These are phyloP conservation scores for Chalaropsis ovoidea DNA, from an alignment of 2,329 filamentous ascomycete genomes.

Conservation along the genomic window DNA sequence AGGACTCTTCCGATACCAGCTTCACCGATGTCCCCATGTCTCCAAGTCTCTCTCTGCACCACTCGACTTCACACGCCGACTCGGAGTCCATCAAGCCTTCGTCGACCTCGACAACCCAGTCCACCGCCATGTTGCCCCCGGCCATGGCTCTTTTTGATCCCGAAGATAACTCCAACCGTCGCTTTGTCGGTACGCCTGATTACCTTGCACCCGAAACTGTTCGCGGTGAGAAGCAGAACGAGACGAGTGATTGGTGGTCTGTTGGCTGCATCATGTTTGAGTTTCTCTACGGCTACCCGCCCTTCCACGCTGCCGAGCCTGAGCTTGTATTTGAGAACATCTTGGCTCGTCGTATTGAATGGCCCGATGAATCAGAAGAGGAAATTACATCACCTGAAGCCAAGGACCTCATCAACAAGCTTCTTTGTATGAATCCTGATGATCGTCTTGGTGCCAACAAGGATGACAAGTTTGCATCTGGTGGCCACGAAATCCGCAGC, in stretches of 20 bases:
- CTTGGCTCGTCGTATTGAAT: slow-evolving; percentile 75
- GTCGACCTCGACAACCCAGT: slow-evolving; percentile 42
- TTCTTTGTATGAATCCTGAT: slow-evolving; percentile 75
- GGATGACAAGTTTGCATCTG: slow-evolving; percentile 69
- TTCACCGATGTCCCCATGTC: slow-evolving; percentile 63
- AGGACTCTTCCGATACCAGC: slow-evolving; percentile 39
- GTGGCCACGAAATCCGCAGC: slow-evolving; percentile 80
- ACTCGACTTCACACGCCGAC: slow-evolving; percentile 17
- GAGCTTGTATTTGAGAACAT: slow-evolving; percentile 98
- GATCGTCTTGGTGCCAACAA: slow-evolving; percentile 77
- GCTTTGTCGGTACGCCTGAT: slow-evolving; percentile 93
- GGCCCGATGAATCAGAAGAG: slow-evolving; percentile 75
- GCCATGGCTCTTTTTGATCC: slow-evolving; percentile 94
- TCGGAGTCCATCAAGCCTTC: slow-evolving; percentile 34
- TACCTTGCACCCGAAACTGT: slow-evolving; percentile 97
- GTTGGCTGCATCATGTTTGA: slow-evolving; percentile 98
- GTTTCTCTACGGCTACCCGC: slow-evolving; percentile 84
- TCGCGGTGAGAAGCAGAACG: slow-evolving; percentile 86
- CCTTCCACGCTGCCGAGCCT: slow-evolving; percentile 81
- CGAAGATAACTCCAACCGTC: slow-evolving; percentile 62
- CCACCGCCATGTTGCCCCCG: slow-evolving; percentile 65
- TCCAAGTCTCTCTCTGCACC: slow-evolving; percentile 49
- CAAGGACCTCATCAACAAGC: slow-evolving; percentile 85
- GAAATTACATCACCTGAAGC: slow-evolving; percentile 69
- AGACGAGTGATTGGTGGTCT: slow-evolving; percentile 99